phyloP scores from a whole-genome alignment of 2,329 filamentous ascomycete genomes.

The Diaporthe destruens region DNA sequence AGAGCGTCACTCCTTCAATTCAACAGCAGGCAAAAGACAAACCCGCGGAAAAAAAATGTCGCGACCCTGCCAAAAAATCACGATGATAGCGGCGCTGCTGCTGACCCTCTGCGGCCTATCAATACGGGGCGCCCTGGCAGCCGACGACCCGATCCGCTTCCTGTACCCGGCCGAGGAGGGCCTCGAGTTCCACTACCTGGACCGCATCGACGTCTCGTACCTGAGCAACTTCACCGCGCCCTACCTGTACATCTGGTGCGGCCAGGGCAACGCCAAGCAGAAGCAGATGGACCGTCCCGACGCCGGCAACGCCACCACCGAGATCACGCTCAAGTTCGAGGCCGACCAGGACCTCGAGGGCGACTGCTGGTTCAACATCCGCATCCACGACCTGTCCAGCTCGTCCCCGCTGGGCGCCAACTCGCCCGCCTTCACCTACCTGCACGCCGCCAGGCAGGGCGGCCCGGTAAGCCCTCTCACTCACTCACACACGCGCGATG shows the following conservation, averaged over 20 bases:
- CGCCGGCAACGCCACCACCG: not conserved
- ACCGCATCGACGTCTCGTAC: not conserved
- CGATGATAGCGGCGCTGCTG: too few relatives aligned
- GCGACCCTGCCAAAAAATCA: too few relatives aligned
- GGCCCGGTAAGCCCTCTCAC: not conserved
- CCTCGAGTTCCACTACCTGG: slow-evolving; percentile 7
- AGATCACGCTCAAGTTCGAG: slow-evolving; percentile 3
- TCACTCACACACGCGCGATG: too few relatives aligned
- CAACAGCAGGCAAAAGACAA: not conserved
- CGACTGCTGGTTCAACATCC: slow-evolving; percentile 8
- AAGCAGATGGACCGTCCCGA: not conserved
- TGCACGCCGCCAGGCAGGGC: not conserved
- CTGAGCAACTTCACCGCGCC: slow-evolving; percentile 15
- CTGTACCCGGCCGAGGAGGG: not conserved
- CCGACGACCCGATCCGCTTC: not conserved
- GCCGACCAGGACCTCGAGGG: not conserved
- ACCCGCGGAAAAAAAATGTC: not conserved
- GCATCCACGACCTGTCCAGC: not conserved
- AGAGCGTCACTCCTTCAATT: too few relatives aligned
- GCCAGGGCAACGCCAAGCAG: not conserved
- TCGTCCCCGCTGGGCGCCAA: not conserved
- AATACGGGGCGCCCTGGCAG: not conserved
- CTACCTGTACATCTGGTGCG: slow-evolving; percentile 10
- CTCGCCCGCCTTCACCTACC: not conserved
- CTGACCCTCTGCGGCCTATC: not conserved